Conservation (phyloP, 345 rosid species). For the Raphanus raphanistrum region DNA sequence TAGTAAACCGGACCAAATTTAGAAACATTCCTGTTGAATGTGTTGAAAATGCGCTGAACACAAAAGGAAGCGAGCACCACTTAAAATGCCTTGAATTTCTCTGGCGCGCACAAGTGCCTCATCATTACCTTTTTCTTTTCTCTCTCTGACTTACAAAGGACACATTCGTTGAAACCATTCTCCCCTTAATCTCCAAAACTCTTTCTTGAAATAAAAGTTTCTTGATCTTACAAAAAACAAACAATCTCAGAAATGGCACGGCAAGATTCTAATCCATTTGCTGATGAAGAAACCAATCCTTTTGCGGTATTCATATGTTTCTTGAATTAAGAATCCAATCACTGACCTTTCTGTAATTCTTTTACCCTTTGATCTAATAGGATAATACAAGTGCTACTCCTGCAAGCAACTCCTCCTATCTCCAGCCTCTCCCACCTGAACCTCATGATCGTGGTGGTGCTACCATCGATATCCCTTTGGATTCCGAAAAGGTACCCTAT, state of each 20-base stretch:
- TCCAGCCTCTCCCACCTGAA: conserved; percentile 93
- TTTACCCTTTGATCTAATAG: conserved; percentile 41
- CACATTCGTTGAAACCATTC: conserved; percentile 32
- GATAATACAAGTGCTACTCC: conserved; percentile 72
- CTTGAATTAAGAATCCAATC: conserved; percentile 1
- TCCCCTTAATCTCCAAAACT: too few species aligned
- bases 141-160: conserved; percentile 39
- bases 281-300: conserved; percentile 85
- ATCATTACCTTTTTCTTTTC: conserved; percentile 17
- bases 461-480: conserved; percentile 86
- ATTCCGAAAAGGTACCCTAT: conserved; percentile 54
- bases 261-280: conserved; percentile 75
- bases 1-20: conserved; percentile 9
- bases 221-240: too few species aligned
- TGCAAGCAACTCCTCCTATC: conserved; percentile 76
- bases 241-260: conserved; percentile 55
- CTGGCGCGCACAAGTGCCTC: conserved; percentile 29
- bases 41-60: not conserved
- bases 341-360: conserved; percentile 6
- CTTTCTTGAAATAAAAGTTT: too few species aligned
- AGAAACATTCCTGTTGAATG: not conserved
- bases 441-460: conserved; percentile 96
- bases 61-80: conserved; percentile 34
- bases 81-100: conserved; percentile 34
- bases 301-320: conserved; percentile 60